phyloP scores from a whole-genome alignment of 148 eudicot genomes.

The Mesembryanthemum crystallinum region DNA sequence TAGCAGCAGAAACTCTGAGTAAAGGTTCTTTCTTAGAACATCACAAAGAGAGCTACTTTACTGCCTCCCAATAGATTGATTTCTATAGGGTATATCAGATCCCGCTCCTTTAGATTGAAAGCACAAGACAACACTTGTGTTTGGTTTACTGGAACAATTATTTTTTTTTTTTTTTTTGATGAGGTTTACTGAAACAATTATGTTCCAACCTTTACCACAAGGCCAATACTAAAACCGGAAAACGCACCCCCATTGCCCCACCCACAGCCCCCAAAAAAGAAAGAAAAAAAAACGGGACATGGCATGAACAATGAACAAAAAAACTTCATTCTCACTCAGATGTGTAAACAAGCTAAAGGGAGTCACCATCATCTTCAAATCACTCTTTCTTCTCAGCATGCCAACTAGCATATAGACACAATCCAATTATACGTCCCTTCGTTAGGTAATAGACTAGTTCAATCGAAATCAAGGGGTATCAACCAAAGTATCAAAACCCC shows the following conservation, averaged over 20 bases:
- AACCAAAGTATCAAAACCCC: background rate
- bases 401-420: background rate
- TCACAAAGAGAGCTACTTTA: background rate
- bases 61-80: background rate
- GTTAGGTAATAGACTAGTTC: background rate
- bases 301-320: background rate
- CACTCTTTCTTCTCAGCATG: background rate
- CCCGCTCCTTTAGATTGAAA: no score
- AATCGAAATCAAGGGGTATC: background rate
- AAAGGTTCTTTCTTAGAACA: no score
- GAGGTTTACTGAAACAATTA: no score
- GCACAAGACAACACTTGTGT: background rate
- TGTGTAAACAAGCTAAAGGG: background rate
- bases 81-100: background rate
- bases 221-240: background rate
- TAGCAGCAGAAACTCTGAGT: background rate
- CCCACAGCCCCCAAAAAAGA: no score
- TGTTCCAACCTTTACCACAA: background rate
- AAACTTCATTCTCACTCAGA: background rate
- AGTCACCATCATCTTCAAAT: conserved; percentile 7
- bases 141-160: background rate
- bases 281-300: background rate
- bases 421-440: background rate
- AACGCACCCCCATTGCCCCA: no score
- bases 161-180: no score